These are phyloP conservation scores for Monosporascus ibericus DNA, from an alignment of 2,329 filamentous ascomycete genomes.

Conservation along the genomic window DNA sequence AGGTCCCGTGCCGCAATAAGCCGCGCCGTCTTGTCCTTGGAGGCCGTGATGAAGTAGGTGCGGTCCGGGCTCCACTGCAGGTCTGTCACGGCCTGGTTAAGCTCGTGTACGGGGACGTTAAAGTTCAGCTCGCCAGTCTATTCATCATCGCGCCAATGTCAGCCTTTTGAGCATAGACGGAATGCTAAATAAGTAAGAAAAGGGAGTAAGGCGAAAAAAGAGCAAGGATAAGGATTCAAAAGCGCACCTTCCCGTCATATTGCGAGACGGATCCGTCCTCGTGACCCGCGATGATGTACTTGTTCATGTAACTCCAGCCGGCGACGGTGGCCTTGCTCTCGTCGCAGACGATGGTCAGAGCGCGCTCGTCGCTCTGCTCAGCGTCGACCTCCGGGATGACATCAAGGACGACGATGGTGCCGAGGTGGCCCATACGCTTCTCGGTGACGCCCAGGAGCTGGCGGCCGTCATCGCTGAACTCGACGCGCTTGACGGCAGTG, in stretches of 20 bases:
- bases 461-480: conserved; percentile 92
- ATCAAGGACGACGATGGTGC: conserved; percentile 88
- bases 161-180: too few species aligned
- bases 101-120: conserved; percentile 80
- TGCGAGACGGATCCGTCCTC: conserved; percentile 90
- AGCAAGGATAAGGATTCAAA: background rate
- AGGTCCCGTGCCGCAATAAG: conserved; percentile 82
- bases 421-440: conserved; percentile 95
- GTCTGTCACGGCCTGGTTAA: conserved; percentile 77
- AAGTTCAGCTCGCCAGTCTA: conserved; percentile 74
- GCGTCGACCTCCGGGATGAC: conserved; percentile 78
- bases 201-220: background rate
- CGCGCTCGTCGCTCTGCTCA: conserved; percentile 78
- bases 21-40: conserved; percentile 92
- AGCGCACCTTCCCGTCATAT: conserved; percentile 78
- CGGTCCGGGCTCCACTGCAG: conserved; percentile 91
- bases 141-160: background rate
- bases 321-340: conserved; percentile 97
- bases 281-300: conserved; percentile 96
- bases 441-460: conserved; percentile 91
- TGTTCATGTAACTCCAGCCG: conserved; percentile 88
- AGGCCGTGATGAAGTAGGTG: conserved; percentile 97
- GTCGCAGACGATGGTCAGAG: conserved; percentile 83
- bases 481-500: conserved; percentile 94
- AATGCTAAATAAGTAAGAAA: background rate